Conservation (phyloP, 192 early-diverging fungal species). For the Linnemannia exigua region DNA sequence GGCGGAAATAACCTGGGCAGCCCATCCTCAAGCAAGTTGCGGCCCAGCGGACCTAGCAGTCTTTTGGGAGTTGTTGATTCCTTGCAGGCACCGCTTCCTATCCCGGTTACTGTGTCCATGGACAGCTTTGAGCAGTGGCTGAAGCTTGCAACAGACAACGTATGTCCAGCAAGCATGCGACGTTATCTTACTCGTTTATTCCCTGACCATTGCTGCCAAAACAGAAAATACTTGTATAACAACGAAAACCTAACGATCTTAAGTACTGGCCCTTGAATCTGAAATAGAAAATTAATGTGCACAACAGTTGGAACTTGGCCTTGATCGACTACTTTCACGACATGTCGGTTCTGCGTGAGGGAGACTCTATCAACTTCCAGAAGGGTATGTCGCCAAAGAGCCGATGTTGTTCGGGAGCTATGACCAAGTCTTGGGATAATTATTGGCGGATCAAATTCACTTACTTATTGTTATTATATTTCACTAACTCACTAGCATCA, state of each 20-base stretch:
- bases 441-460: background rate
- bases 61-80: slow-evolving; percentile 47
- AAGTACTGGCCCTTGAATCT: background rate
- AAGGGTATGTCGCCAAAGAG: slow-evolving; percentile 55
- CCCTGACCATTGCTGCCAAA: background rate
- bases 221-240: background rate
- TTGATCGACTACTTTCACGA: slow-evolving; percentile 99
- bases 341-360: slow-evolving; percentile 93
- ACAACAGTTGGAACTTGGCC: slow-evolving; percentile 97
- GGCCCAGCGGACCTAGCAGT: slow-evolving; percentile 42
- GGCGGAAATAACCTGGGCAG: slow-evolving; percentile 18
- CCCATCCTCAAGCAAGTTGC: slow-evolving; percentile 27
- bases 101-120: slow-evolving; percentile 36
- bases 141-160: slow-evolving; percentile 97
- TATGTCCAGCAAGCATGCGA: slow-evolving; percentile 54
- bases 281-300: slow-evolving; percentile 91
- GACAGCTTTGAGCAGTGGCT: slow-evolving; percentile 93
- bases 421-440: background rate
- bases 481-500: slow-evolving; percentile 70
- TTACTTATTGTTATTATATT: background rate
- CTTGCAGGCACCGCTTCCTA: slow-evolving; percentile 33
- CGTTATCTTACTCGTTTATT: background rate
- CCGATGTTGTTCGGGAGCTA: background rate
- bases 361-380: slow-evolving; percentile 98
- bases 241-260: background rate